Conservation (phyloP, 2,329 filamentous ascomycete species). For the Cladorrhinum sp. region DNA sequence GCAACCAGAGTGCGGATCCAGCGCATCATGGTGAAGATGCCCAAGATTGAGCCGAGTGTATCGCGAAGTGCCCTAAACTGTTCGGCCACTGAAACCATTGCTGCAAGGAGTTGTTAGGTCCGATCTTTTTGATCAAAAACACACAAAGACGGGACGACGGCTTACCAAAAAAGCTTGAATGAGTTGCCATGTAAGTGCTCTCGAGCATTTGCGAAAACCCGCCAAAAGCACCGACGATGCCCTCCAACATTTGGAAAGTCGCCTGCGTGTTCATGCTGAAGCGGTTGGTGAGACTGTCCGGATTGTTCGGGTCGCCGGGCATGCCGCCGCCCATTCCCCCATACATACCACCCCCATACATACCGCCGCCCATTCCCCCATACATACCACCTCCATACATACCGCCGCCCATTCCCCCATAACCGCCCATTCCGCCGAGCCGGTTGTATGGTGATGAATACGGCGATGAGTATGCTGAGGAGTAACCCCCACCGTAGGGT, state of each 20-base stretch:
- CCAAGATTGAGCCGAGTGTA: conserved; percentile 87
- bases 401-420: conserved; percentile 43
- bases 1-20: conserved; percentile 91
- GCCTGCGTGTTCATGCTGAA: conserved; percentile 94
- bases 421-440: conserved; percentile 35
- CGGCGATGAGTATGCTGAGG: conserved; percentile 49
- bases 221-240: conserved; percentile 92
- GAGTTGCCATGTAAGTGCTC: conserved; percentile 99
- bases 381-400: conserved; percentile 44
- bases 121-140: not conserved
- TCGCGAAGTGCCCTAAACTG: conserved; percentile 93
- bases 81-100: conserved; percentile 97
- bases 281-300: conserved; percentile 89
- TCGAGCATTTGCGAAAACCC: conserved; percentile 99
- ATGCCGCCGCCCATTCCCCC: conserved; percentile 33
- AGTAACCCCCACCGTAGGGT: conserved; percentile 36
- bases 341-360: conserved; percentile 43
- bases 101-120: conserved; percentile 43
- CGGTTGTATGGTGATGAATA: conserved; percentile 43
- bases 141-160: conserved; percentile 14
- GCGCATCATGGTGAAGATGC: conserved; percentile 92
- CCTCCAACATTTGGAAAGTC: conserved; percentile 98
- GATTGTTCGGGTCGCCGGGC: conserved; percentile 70
- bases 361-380: conserved; percentile 35
- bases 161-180: conserved; percentile 96